Evolutionary conservation across 305 asterid genomes (phyloP).

Genomic region (Ajuga reptans): DNA sequence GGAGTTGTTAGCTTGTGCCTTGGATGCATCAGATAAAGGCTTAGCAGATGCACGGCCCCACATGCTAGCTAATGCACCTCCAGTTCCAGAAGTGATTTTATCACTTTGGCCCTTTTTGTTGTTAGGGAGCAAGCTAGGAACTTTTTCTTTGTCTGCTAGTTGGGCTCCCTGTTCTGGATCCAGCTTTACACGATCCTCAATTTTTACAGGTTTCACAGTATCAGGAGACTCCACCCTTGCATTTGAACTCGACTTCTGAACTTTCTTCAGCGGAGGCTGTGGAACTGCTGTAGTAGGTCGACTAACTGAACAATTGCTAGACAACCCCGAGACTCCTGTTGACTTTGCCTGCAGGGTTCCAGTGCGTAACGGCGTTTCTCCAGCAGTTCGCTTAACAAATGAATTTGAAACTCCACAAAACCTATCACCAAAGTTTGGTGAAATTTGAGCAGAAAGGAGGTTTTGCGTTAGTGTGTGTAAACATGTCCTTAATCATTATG

Average conservation of each 20-base stretch:
- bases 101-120: slow-evolving; percentile 46
- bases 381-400: slow-evolving; percentile 50
- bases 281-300: slow-evolving; percentile 26
- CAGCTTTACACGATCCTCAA: slow-evolving; percentile 31
- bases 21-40: slow-evolving; percentile 40
- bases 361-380: slow-evolving; percentile 32
- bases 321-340: slow-evolving; percentile 36
- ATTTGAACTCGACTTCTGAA: slow-evolving; percentile 38
- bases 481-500: neutral
- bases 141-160: slow-evolving; percentile 45
- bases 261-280: slow-evolving; percentile 37
- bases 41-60: slow-evolving; percentile 82
- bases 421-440: slow-evolving; percentile 30
- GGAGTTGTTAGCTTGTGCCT: slow-evolving; percentile 32
- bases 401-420: slow-evolving; percentile 79
- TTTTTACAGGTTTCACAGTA: slow-evolving; percentile 37
- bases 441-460: neutral
- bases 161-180: slow-evolving; percentile 32
- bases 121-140: slow-evolving; percentile 36
- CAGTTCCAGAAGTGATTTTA: slow-evolving; percentile 51
- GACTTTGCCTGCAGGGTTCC: slow-evolving; percentile 36
- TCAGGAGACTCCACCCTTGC: slow-evolving; percentile 26
- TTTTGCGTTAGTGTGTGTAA: neutral
- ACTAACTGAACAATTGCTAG: slow-evolving; percentile 29
- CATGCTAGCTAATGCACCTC: slow-evolving; percentile 70